Conservation (phyloP, 208 protist genomes). For the Leishmania martiniquensis region DNA sequence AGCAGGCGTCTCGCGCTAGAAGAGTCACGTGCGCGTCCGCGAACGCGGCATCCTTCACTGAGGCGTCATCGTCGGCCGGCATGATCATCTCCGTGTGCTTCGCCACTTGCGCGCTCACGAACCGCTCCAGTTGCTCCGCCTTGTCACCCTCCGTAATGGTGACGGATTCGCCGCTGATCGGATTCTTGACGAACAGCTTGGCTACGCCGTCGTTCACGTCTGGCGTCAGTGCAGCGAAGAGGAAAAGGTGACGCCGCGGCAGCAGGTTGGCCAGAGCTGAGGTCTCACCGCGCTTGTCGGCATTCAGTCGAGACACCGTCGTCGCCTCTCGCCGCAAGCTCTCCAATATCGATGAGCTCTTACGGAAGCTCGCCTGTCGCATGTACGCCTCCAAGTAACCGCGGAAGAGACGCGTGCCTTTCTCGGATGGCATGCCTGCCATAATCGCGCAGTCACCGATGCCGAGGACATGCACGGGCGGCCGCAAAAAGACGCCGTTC, state of each 20-base stretch:
- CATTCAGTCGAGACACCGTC: slow-evolving; percentile 59
- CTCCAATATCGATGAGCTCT: slow-evolving; percentile 83
- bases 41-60: slow-evolving; percentile 54
- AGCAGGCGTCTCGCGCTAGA: slow-evolving; percentile 79
- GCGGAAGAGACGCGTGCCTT: slow-evolving; percentile 87
- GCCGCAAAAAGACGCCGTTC: slow-evolving; percentile 87
- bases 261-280: slow-evolving; percentile 82
- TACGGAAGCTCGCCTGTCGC: slow-evolving; percentile 82
- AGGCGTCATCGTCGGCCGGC: slow-evolving; percentile 66
- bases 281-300: slow-evolving; percentile 59
- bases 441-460: slow-evolving; percentile 87
- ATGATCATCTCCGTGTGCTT: slow-evolving; percentile 81
- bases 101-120: slow-evolving; percentile 69
- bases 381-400: slow-evolving; percentile 88
- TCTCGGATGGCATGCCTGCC: slow-evolving; percentile 67
- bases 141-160: slow-evolving; percentile 63
- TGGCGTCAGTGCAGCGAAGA: slow-evolving; percentile 69
- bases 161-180: slow-evolving; percentile 83
- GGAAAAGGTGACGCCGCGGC: slow-evolving; percentile 85
- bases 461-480: slow-evolving; percentile 80
- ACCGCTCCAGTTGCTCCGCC: slow-evolving; percentile 56
- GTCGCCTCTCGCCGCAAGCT: slow-evolving; percentile 68
- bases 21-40: slow-evolving; percentile 84
- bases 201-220: slow-evolving; percentile 48
- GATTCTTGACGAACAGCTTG: slow-evolving; percentile 91